Percentiles rank a stretch among this genome's conserved stretches.
phyloP scores from a whole-genome alignment of 768 basidiomycete genomes.

The Clavulina sp. region DNA sequence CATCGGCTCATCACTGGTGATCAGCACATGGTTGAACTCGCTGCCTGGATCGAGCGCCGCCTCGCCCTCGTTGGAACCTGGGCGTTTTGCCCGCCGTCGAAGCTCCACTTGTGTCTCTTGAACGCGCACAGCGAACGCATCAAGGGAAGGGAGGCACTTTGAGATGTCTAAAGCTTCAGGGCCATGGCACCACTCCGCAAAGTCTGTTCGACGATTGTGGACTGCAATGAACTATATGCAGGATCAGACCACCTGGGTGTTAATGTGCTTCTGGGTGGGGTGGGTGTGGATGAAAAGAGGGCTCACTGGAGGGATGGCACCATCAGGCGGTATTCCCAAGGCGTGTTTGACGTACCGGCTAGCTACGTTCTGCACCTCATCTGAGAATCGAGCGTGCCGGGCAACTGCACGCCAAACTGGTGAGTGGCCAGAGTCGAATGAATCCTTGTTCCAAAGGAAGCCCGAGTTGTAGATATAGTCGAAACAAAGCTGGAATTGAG shows the following conservation, averaged over 20 bases:
- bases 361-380: not conserved
- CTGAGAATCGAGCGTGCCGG: not conserved
- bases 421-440: not conserved
- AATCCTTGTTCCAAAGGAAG: not conserved
- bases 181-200: not conserved
- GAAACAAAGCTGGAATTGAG: no score
- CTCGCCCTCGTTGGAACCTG: no score
- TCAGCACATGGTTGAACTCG: slow-evolving; percentile 4
- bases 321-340: not conserved
- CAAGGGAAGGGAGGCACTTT: slow-evolving; percentile 1
- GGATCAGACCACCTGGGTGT: no score
- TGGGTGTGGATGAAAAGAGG: no score
- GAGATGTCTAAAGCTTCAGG: not conserved
- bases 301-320: not conserved
- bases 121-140: slow-evolving; percentile 1
- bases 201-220: slow-evolving; percentile 10
- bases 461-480: not conserved
- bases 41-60: not conserved
- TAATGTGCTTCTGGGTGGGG: no score
- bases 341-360: not conserved
- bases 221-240: slow-evolving; percentile 10
- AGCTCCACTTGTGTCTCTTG: slow-evolving; percentile 2
- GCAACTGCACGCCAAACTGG: not conserved
- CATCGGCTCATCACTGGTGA: slow-evolving; percentile 12
- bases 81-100: no score